Evolutionary conservation across 768 basidiomycete species (phyloP).

Genomic region (Asterophora parasitica): DNA sequence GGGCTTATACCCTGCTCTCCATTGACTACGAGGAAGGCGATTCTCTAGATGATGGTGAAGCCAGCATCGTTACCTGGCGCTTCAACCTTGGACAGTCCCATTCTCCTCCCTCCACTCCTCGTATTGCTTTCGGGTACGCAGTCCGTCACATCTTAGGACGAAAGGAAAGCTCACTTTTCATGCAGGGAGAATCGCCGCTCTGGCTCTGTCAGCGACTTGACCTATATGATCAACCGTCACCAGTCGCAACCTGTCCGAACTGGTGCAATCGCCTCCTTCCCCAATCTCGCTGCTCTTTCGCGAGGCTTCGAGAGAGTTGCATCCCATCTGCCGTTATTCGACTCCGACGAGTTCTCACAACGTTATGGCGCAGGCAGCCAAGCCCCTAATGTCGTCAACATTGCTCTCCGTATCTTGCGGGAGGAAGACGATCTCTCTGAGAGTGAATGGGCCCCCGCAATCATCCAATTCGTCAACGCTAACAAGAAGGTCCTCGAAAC

Average conservation of each 20-base stretch:
- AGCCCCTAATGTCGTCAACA: conserved; percentile 90
- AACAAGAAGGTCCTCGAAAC: conserved; percentile 53
- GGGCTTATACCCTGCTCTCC: conserved; percentile 85
- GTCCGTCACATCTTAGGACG: not conserved
- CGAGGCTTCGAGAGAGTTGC: conserved; percentile 75
- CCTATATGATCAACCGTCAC: conserved; percentile 83
- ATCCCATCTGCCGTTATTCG: conserved; percentile 68
- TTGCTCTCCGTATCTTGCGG: conserved; percentile 86
- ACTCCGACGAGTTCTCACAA: conserved; percentile 63
- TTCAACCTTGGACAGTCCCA: conserved; percentile 92
- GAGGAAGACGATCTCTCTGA: conserved; percentile 75
- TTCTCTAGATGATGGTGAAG: conserved; percentile 75
- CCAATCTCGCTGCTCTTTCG: conserved; percentile 60
- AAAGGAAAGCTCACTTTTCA: conserved; percentile 9
- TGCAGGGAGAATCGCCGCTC: conserved; percentile 65
- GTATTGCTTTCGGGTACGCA: conserved; percentile 46
- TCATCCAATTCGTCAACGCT: conserved; percentile 68
- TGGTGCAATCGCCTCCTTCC: conserved; percentile 91
- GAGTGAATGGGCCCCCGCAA: conserved; percentile 69
- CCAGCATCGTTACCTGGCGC: conserved; percentile 83
- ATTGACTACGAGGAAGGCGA: conserved; percentile 96
- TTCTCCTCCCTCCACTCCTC: conserved; percentile 82
- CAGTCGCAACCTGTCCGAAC: conserved; percentile 87
- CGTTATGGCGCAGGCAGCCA: conserved; percentile 70
- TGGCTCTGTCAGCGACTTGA: conserved; percentile 93